Evolutionary conservation across 306 rosid genomes (phyloP).

Genomic region (Quillaja saponaria): DNA sequence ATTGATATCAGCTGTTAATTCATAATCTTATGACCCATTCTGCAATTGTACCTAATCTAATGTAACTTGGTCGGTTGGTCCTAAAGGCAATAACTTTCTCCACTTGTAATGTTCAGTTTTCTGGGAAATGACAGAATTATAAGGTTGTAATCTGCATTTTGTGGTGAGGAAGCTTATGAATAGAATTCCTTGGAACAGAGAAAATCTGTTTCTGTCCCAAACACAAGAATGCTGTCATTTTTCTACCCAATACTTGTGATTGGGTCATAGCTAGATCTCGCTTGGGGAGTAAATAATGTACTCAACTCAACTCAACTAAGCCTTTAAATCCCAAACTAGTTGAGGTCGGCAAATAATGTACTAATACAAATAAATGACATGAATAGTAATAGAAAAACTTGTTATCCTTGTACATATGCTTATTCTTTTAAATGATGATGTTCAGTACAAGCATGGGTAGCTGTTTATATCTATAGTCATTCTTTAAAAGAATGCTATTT

Average conservation of each 20-base stretch:
- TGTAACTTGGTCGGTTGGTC: too few relatives aligned
- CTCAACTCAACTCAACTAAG: too few relatives aligned
- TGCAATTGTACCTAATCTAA: too few relatives aligned
- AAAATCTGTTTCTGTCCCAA: conserved; percentile 4
- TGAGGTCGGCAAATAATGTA: conserved; percentile 7
- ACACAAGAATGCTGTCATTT: not conserved
- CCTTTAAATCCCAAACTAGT: too few relatives aligned
- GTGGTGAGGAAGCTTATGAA: too few relatives aligned
- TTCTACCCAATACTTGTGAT: conserved; percentile 13
- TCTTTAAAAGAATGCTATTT: not conserved
- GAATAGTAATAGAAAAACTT: conserved; percentile 18
- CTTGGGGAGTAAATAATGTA: conserved; percentile 8
- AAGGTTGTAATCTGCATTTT: not conserved
- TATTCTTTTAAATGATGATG: conserved; percentile 9
- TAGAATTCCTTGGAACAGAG: not conserved
- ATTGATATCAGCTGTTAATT: too few relatives aligned
- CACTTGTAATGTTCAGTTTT: too few relatives aligned
- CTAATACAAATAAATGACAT: conserved; percentile 9
- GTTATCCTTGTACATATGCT: not conserved
- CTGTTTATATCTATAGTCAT: conserved; percentile 11
- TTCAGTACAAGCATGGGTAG: conserved; percentile 13
- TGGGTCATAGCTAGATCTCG: conserved; percentile 6
- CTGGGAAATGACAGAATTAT: not conserved
- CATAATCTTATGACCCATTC: too few relatives aligned
- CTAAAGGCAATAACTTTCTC: too few relatives aligned